Evolutionary conservation across 2,329 filamentous ascomycete genomes (phyloP), one percentile per base, ranked within the genome.

Genomic region (Aspergillus tubingensis): DNA sequence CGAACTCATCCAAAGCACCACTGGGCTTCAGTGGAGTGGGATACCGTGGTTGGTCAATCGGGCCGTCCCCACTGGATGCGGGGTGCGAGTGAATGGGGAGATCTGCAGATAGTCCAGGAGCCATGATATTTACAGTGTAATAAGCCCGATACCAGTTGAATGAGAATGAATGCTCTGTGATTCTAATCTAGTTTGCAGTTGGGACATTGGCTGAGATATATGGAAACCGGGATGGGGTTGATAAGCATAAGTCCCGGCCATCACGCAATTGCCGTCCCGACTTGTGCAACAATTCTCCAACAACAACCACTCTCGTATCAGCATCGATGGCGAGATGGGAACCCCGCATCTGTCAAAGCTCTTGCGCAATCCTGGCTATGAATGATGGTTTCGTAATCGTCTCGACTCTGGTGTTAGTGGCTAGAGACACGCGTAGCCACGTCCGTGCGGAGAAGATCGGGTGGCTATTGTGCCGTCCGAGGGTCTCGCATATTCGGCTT

Each of bases 1-100:
- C 64, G 60, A 75, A 80, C 43, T 73, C 59, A 32, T 82, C 74
- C 21, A 82, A 67, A 0, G 68, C 67, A 15, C 79, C 79, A 8
- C 62, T 71, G 19, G 69, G 67, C 57, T 74, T 68, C 43, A 80
- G 65, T 54, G 62, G 65, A 13, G 8, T 57, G 23, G 53, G 66
- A 44, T 66, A 67, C 49, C 57, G 54, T 25, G 39, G 13, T 52
- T 60, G 30, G n/a, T 44, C 54, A 21, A 6, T 11, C 1, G 19
- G 19, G 5, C 10, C 41, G 15, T 44, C 41, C 17, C 19, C 41
- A 8, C 10, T 21, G 5, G 48, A 54, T 4, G 32, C 52, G 21
- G 59, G 53, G 39, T 36, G 53, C 8, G 53, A 32, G 53, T 55
- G 53, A 17, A 55, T 36, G 6, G 53, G 53, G 17, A 55, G 25